phyloP scores from a whole-genome alignment of 2,329 filamentous ascomycete genomes.

The Ophiocordyceps polyrhachis-furcata region DNA sequence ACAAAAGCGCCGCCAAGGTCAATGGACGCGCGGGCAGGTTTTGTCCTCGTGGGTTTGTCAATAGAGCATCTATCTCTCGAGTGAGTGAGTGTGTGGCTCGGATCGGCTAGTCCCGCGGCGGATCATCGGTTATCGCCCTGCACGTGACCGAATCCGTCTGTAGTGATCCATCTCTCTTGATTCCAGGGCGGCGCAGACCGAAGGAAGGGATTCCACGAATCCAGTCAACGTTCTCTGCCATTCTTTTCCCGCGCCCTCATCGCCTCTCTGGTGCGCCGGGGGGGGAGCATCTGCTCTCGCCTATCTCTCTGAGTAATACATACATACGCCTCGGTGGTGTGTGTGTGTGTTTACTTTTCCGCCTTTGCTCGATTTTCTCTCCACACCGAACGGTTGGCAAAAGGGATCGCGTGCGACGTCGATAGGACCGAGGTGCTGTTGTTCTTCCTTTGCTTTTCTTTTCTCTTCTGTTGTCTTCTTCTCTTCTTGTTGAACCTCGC shows the following conservation, averaged over 20 bases:
- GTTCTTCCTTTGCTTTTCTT: too few species aligned
- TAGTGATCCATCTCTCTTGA: slow-evolving; percentile 1
- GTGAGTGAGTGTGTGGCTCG: neutral
- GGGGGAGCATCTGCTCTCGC: slow-evolving; percentile 7
- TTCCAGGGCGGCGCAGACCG: slow-evolving; percentile 2
- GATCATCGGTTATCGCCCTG: slow-evolving; percentile 14
- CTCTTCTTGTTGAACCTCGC: too few species aligned
- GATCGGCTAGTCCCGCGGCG: slow-evolving; percentile 20
- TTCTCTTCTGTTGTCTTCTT: too few species aligned
- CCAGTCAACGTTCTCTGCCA: slow-evolving; percentile 2
- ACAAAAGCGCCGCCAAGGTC: slow-evolving; percentile 29
- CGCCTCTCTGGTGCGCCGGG: slow-evolving; percentile 18
- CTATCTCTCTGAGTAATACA: neutral
- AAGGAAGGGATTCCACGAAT: slow-evolving; percentile 4
- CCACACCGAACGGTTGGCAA: too few species aligned
- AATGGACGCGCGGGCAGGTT: slow-evolving; percentile 23
- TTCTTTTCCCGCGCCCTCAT: slow-evolving; percentile 11
- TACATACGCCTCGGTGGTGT: neutral
- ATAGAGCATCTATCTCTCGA: neutral
- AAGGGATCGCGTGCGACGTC: too few species aligned
- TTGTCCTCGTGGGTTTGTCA: slow-evolving; percentile 15
- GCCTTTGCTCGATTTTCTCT: too few species aligned
- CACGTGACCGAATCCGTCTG: slow-evolving; percentile 11
- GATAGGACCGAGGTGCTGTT: too few species aligned
- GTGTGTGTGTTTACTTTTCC: neutral